Conservation (phyloP, 805 yeast species). For the Suhomyces vadensis region DNA sequence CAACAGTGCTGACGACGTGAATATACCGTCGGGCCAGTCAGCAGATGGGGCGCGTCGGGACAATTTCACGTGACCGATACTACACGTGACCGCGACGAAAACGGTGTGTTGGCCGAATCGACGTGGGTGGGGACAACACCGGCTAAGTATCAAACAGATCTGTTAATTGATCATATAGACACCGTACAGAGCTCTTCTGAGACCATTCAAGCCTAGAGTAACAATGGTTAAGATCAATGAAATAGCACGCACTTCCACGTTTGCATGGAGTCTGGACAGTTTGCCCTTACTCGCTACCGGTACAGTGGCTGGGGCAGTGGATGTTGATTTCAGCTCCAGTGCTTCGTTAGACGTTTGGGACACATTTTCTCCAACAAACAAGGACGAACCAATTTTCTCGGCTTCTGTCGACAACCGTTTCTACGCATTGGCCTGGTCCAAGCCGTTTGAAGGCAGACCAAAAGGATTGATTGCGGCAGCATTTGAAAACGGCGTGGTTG, state of each 20-base stretch:
- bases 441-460: slow-evolving; percentile 49
- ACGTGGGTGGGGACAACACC: background rate
- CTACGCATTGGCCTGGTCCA: slow-evolving; percentile 84
- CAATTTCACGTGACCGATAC: background rate
- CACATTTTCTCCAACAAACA: slow-evolving; percentile 44
- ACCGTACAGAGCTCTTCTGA: background rate
- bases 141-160: background rate
- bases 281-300: slow-evolving; percentile 85
- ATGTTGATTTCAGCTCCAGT: slow-evolving; percentile 77
- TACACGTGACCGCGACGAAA: slow-evolving; percentile 6
- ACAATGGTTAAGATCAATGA: slow-evolving; percentile 81
- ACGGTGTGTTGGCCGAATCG: slow-evolving; percentile 10
- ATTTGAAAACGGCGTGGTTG: slow-evolving; percentile 76
- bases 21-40: no score
- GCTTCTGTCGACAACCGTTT: slow-evolving; percentile 47
- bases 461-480: slow-evolving; percentile 80
- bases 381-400: slow-evolving; percentile 34
- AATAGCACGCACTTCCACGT: slow-evolving; percentile 83
- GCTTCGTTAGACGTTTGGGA: slow-evolving; percentile 83
- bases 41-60: no score
- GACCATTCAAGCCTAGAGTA: background rate
- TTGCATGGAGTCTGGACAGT: slow-evolving; percentile 87
- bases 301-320: slow-evolving; percentile 94
- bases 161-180: background rate
- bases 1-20: background rate